phyloP scores from a whole-genome alignment of 1,139 yeast genomes.

The Pichia sp. region DNA sequence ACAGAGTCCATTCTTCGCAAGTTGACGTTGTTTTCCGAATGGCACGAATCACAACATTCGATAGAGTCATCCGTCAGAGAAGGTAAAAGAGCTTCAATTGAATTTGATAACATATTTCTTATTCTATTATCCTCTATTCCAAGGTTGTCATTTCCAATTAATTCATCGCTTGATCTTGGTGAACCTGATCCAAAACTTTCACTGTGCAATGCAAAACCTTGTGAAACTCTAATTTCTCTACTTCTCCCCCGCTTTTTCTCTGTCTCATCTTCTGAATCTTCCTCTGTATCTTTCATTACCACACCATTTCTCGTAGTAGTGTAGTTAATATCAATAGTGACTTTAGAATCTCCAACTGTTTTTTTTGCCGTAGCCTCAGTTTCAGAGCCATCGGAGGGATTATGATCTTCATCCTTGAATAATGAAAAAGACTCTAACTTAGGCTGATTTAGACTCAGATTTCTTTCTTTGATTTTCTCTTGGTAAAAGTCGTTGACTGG shows the following conservation, averaged over 20 bases:
- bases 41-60: neutral
- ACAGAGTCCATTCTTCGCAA: neutral
- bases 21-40: neutral
- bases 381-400: neutral
- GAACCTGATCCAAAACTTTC: too few relatives aligned
- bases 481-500: slow-evolving; percentile 31
- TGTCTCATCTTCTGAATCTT: too few relatives aligned
- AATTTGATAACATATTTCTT: slow-evolving; percentile 4
- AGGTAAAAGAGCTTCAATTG: neutral
- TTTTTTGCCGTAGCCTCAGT: slow-evolving; percentile 8
- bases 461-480: slow-evolving; percentile 14
- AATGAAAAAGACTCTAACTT: slow-evolving; percentile 17
- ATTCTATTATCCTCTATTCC: slow-evolving; percentile 1
- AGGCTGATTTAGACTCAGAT: slow-evolving; percentile 11
- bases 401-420: neutral
- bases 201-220: too few relatives aligned
- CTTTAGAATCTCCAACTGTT: slow-evolving; percentile 4
- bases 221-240: too few relatives aligned
- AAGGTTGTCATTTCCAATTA: neutral
- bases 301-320: neutral
- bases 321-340: neutral
- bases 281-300: too few relatives aligned
- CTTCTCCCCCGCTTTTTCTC: too few relatives aligned
- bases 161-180: too few relatives aligned
- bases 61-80: neutral